Conservation (phyloP, 192 early-diverging fungal species). For the Gorgonomyces haynaldii region DNA sequence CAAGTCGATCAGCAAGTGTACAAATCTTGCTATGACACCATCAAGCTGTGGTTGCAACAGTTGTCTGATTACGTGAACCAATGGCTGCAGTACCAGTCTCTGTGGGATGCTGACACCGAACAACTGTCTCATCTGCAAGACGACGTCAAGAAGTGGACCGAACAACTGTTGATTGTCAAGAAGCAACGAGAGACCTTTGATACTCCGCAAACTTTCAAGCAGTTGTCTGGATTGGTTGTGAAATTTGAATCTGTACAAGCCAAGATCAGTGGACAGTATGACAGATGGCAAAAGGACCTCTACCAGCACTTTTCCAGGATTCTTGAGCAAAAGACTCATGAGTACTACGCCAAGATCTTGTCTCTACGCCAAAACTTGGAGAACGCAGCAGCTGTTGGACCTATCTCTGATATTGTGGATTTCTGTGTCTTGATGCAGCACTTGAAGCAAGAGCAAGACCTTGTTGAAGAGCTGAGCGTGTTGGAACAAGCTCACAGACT, state of each 20-base stretch:
- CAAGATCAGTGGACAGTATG: constrained; percentile 96
- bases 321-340: constrained; percentile 68
- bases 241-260: constrained; percentile 98
- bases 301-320: constrained; percentile 79
- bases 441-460: constrained; percentile 69
- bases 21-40: constrained; percentile 73
- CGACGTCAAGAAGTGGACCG: constrained; percentile 83
- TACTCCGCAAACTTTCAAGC: constrained; percentile 80
- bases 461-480: constrained; percentile 72
- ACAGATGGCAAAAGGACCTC: constrained; percentile 94
- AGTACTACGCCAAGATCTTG: constrained; percentile 62
- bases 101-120: constrained; percentile 93
- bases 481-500: constrained; percentile 88
- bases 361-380: constrained; percentile 78
- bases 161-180: constrained; percentile 88
- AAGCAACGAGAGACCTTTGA: constrained; percentile 91
- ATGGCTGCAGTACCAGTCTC: constrained; percentile 96
- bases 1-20: constrained; percentile 57
- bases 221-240: constrained; percentile 75
- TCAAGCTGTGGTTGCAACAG: constrained; percentile 66
- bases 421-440: constrained; percentile 96
- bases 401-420: constrained; percentile 80
- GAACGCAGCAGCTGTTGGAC: constrained; percentile 69
- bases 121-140: constrained; percentile 78
- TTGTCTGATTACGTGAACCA: constrained; percentile 77